phyloP scores from a whole-genome alignment of 192 early-diverging fungal species.

The Backusella psychrophila region DNA sequence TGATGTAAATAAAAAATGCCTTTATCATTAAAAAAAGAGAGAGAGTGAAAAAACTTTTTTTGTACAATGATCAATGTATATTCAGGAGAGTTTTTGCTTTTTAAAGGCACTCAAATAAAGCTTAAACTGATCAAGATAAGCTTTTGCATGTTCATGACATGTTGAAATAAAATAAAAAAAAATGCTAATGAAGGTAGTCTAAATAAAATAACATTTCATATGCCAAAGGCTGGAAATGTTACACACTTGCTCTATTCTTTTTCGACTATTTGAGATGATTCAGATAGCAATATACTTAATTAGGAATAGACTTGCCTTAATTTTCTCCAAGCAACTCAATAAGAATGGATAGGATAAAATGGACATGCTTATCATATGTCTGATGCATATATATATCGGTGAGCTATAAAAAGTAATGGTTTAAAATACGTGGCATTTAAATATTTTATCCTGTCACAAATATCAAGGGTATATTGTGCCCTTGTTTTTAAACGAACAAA shows the following conservation, averaged over 20 bases:
- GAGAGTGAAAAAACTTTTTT: background rate
- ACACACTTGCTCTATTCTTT: background rate
- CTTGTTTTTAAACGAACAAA: background rate
- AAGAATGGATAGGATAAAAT: background rate
- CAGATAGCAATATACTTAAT: background rate
- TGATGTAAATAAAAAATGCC: background rate
- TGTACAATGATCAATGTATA: background rate
- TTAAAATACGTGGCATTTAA: background rate
- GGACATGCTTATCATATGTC: background rate
- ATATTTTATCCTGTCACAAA: background rate
- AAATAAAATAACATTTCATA: background rate
- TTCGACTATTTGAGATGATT: background rate
- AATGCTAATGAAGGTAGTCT: background rate
- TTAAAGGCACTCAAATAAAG: background rate
- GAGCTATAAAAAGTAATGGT: background rate
- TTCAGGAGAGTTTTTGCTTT: background rate
- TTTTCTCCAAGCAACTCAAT: background rate
- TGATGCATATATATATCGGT: background rate
- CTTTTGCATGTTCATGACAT: background rate
- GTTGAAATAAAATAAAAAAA: background rate
- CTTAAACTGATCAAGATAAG: background rate
- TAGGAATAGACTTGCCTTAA: background rate
- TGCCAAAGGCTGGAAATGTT: background rate
- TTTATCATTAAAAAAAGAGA: background rate
- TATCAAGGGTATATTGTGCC: background rate